Base-by-base conservation (phyloP, 345 rosid genomes). In the Triadica sebifera region DNA sequence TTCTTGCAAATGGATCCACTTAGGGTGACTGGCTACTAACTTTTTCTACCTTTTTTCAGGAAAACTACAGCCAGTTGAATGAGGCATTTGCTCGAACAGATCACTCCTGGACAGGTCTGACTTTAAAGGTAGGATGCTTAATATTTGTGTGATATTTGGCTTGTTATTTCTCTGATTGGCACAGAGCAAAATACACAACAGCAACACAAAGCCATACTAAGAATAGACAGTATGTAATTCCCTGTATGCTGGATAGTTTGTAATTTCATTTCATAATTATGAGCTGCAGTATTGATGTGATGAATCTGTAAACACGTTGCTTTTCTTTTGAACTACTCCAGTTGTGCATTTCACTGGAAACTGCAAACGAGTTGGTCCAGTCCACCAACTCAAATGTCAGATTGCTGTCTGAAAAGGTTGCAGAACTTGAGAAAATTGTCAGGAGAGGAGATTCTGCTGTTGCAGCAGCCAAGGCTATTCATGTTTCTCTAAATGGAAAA, bases 41-140 rank as follows among this genome's bases (percentile, higher is more conserved):
- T 16, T 63, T 38, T 17, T 37, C 8, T 62, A 6, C 37, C n/a
- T 38, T 73, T 72, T 47, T 82, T 69, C 89, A 93, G 98, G 96
- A 90, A 77, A 86, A 83, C 67, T 87, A 84, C 39, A 84, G 77
- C 65, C 85, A 81, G n/a, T 83, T 93, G 78, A 84, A 82, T 47
- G 81, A 76, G 69, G 93, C 93, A 16, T 85, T 93, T 77, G 84
- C 86, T 47, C 81, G 87, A 77, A 87, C 90, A 5, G 96, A 91
- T 67, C 93, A 88, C 69, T 86, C 97, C 5, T 90, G 98, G 98
- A 89, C 97, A 20, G 82, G 90, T 69, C 84, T 90, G 22, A 90
- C 97, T 15, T 75, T 93, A 25, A 86, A 93, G 94, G 97, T 91
- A 55, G 3, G 59, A 55, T 55, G 8, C 19, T 19, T 22, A n/a